A percentile compares a stretch with the other conserved stretches of the same genome.
phyloP scores from a whole-genome alignment of 202 grass and related monocot species.

The Setaria italica region DNA sequence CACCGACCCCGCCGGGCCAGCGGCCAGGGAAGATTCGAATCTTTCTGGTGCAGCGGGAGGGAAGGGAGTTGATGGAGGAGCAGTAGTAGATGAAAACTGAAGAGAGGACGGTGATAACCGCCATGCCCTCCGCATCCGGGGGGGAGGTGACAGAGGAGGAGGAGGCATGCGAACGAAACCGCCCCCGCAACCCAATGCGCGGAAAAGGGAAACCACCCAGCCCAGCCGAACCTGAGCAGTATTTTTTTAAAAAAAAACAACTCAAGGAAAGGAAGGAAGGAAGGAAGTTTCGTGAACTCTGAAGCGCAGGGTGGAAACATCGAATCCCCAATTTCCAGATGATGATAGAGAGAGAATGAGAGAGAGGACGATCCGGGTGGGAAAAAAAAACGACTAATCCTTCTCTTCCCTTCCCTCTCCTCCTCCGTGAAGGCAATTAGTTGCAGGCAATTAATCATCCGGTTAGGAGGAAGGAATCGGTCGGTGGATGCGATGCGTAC shows the following conservation, averaged over 20 bases:
- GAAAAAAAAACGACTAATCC: not conserved
- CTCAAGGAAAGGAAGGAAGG: not conserved
- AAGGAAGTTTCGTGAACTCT: not conserved
- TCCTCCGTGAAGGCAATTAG: not conserved
- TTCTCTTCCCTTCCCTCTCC: not conserved
- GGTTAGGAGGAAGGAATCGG: too few relatives aligned
- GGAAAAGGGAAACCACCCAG: not conserved
- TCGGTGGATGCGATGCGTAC: constrained; percentile 13
- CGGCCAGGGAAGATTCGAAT: not conserved
- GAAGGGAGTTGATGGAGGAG: not conserved
- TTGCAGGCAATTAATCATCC: not conserved
- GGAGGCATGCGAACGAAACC: not conserved
- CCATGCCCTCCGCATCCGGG: not conserved
- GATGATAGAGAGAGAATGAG: too few relatives aligned
- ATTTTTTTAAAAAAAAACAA: not conserved
- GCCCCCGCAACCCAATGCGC: not conserved
- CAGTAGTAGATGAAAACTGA: not conserved
- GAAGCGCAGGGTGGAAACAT: too few relatives aligned
- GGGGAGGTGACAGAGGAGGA: not conserved
- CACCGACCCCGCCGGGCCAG: not conserved
- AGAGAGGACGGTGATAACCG: not conserved
- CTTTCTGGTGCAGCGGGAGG: not conserved
- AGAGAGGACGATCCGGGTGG: too few relatives aligned
- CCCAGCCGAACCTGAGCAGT: not conserved
- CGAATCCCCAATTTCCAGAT: too few relatives aligned